Conservation (phyloP, 345 rosid species). For the Ailanthus altissimus region DNA sequence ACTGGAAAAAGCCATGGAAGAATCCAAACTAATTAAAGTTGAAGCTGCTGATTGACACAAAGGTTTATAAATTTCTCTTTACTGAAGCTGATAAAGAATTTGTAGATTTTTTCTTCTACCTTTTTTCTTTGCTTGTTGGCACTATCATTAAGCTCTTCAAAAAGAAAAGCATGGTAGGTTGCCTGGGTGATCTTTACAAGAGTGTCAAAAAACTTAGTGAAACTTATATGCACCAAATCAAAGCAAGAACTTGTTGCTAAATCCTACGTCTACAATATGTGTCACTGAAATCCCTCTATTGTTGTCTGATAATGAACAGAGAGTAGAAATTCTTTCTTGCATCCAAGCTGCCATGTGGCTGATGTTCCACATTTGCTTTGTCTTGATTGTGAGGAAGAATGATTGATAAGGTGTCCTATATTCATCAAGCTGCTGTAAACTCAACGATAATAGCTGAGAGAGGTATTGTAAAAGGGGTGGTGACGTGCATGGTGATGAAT, state of each 20-base stretch:
- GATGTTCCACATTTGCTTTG: neutral
- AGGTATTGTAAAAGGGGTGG: slow-evolving; percentile 16
- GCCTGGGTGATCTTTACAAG: neutral
- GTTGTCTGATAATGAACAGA: neutral
- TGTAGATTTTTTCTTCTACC: slow-evolving; percentile 38
- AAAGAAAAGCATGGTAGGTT: slow-evolving; percentile 11
- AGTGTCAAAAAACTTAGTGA: neutral
- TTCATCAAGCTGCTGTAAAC: neutral
- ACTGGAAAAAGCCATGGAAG: neutral
- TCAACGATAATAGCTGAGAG: neutral
- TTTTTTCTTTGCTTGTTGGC: slow-evolving; percentile 27
- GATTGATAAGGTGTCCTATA: neutral
- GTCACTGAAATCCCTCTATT: neutral
- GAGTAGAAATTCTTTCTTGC: neutral
- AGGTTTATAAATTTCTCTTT: slow-evolving; percentile 19
- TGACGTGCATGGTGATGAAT: slow-evolving; percentile 15
- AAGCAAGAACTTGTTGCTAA: too few species aligned
- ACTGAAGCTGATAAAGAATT: too few species aligned
- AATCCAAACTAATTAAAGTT: neutral
- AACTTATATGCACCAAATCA: too few species aligned
- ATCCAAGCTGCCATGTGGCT: neutral
- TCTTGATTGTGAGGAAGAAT: neutral
- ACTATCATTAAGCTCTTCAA: slow-evolving; percentile 21
- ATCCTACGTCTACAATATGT: neutral
- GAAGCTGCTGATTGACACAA: neutral